Evolutionary conservation across 257 asterid genomes (phyloP), one percentile per base, ranked within the genome.

Genomic region (Solanum ossicruentum): DNA sequence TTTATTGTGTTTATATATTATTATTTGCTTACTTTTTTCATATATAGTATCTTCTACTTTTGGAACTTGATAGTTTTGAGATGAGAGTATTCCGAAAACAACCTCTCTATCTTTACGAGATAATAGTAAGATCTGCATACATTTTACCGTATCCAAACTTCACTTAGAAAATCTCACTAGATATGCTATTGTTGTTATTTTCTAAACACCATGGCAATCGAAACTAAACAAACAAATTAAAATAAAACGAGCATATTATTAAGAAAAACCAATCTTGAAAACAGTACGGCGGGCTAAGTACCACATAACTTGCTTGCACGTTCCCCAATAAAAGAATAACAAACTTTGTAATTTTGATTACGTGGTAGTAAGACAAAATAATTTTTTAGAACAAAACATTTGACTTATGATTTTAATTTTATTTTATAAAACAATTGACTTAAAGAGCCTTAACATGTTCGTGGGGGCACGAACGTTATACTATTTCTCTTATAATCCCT

Each of bases 381-480:
- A 39, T 26, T 26, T 52, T 52, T 26, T 52, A 26, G 57, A 69
- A 49, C 43, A 41, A 84, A 86, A 16, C 6, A 67, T 45, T 85
- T 86, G 89, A 86, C 88, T 86, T 72, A 28, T 49, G 58, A 39
- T 39, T 69, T 66, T 13, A 12, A 16, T 4, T 69, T 69, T 10
- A 9, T 13, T 21, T 70, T 10, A 43, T 58, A 47, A 57, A 85
- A 13, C 15, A 73, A 45, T 85, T 88, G 88, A 88, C 89, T 86
- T 81, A 4, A 71, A 71, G 28, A 8, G 21, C 26, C 56, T 21
- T 12, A 78, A 57, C 12, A 85, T 66, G 85, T 87, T 89, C 86
- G 89, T 89, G 91, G 45, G 72, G 87, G 84, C 85, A 88, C 88
- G 87, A 86, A 90, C 90, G 85, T 32, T 66, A 66, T 54, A 69